Conservation (phyloP, 2,329 filamentous ascomycete species). For the Ceratocystis huliohia region DNA sequence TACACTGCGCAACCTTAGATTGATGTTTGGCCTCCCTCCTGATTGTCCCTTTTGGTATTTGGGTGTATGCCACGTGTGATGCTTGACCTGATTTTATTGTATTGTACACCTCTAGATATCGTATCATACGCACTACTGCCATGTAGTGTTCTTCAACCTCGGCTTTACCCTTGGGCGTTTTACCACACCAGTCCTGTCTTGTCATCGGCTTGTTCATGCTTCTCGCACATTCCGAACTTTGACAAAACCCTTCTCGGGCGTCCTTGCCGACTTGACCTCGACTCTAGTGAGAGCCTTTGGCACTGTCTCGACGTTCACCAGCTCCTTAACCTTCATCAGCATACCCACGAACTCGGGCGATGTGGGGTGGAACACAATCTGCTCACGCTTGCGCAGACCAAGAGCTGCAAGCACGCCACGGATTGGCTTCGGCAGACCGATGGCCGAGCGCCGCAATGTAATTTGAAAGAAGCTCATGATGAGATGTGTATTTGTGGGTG, state of each 20-base stretch:
- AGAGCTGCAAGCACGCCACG: conserved; percentile 72
- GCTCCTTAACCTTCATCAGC: conserved; percentile 87
- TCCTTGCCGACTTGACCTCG: conserved; percentile 58
- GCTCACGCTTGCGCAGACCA: conserved; percentile 70
- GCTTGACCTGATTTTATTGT: background rate
- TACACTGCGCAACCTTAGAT: background rate
- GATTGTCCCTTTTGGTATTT: background rate
- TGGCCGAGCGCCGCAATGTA: conserved; percentile 77
- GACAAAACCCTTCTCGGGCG: conserved; percentile 69
- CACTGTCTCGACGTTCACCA: conserved; percentile 73
- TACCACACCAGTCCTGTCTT: conserved; percentile 22
- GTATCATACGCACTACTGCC: conserved; percentile 26
- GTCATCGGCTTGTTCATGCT: background rate
- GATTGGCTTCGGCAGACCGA: conserved; percentile 71
- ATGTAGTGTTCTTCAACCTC: conserved; percentile 10
- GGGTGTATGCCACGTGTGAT: background rate
- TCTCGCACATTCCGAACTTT: conserved; percentile 46
- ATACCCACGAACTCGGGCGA: conserved; percentile 70
- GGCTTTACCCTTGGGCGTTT: conserved; percentile 12
- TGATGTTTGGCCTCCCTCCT: background rate
- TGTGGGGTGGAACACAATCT: conserved; percentile 82
- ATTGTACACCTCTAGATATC: conserved; percentile 23
- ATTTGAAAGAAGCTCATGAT: conserved; percentile 76
- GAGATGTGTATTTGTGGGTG: conserved; percentile 10
- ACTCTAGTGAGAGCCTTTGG: conserved; percentile 47